Evolutionary conservation across 2,329 filamentous ascomycete genomes (phyloP).

Genomic region (Cordyceps javanica): DNA sequence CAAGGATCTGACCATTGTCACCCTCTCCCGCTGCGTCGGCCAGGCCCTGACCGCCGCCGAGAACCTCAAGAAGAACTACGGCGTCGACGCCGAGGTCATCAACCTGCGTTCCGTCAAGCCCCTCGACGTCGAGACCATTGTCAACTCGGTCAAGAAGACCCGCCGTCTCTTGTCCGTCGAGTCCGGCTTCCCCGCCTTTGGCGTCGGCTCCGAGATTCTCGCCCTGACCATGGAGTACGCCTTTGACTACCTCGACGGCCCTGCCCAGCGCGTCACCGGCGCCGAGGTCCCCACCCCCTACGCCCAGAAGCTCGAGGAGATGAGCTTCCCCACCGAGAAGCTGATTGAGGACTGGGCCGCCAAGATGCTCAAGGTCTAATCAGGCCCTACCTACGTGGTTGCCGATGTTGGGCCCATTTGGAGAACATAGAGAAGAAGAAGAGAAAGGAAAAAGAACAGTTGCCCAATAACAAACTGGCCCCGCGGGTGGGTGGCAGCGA

Average conservation of each 20-base stretch:
- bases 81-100: slow-evolving; percentile 91
- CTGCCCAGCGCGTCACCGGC: slow-evolving; percentile 88
- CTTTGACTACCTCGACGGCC: slow-evolving; percentile 95
- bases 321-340: slow-evolving; percentile 87
- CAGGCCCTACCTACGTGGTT: too few relatives aligned
- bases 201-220: slow-evolving; percentile 86
- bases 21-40: slow-evolving; percentile 90
- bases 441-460: background rate
- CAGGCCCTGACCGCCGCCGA: slow-evolving; percentile 85
- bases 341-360: slow-evolving; percentile 83
- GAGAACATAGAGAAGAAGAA: too few relatives aligned
- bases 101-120: slow-evolving; percentile 98
- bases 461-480: background rate
- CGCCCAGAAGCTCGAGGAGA: slow-evolving; percentile 84
- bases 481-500: too few relatives aligned
- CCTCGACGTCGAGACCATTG: slow-evolving; percentile 87
- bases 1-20: slow-evolving; percentile 93
- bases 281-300: slow-evolving; percentile 97
- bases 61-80: slow-evolving; percentile 91
- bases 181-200: slow-evolving; percentile 93
- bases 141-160: slow-evolving; percentile 99
- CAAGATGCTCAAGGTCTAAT: slow-evolving; percentile 78
- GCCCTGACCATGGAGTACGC: slow-evolving; percentile 95
- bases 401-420: too few relatives aligned
- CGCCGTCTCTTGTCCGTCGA: slow-evolving; percentile 85